Evolutionary conservation across 305 asterid genomes (phyloP).

Genomic region (Fraxinus platypoda): DNA sequence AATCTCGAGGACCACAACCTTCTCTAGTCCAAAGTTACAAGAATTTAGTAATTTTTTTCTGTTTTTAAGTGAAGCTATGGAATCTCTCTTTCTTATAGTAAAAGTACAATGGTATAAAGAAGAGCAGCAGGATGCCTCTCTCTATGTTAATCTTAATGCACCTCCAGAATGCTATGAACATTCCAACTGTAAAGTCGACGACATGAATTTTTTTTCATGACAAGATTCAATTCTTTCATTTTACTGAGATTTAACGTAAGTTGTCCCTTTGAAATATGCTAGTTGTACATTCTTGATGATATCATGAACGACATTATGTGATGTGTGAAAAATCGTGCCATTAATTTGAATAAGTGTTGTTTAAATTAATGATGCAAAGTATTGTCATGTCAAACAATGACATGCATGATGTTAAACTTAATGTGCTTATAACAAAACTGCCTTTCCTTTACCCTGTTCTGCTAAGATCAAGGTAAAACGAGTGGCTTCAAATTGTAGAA

Average conservation of each 20-base stretch:
- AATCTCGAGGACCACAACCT: background rate
- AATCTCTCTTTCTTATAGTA: background rate
- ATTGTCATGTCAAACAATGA: too few species aligned
- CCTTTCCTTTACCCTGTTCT: too few species aligned
- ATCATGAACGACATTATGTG: too few species aligned
- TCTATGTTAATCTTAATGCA: background rate
- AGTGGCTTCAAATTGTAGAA: background rate
- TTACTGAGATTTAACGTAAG: too few species aligned
- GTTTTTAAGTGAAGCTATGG: background rate
- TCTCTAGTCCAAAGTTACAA: background rate
- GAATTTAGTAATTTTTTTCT: background rate
- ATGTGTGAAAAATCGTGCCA: too few species aligned
- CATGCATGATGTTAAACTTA: too few species aligned
- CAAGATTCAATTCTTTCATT: background rate
- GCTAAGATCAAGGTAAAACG: too few species aligned
- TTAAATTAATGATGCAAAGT: too few species aligned
- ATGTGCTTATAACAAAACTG: too few species aligned
- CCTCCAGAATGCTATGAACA: background rate
- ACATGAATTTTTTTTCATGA: background rate
- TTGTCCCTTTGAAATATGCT: too few species aligned
- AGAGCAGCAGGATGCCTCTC: background rate
- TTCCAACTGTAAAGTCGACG: background rate
- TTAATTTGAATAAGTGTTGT: too few species aligned
- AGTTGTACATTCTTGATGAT: too few species aligned
- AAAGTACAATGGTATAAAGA: background rate